Conservation (phyloP, 345 rosid species). For the Jatropha curcas region DNA sequence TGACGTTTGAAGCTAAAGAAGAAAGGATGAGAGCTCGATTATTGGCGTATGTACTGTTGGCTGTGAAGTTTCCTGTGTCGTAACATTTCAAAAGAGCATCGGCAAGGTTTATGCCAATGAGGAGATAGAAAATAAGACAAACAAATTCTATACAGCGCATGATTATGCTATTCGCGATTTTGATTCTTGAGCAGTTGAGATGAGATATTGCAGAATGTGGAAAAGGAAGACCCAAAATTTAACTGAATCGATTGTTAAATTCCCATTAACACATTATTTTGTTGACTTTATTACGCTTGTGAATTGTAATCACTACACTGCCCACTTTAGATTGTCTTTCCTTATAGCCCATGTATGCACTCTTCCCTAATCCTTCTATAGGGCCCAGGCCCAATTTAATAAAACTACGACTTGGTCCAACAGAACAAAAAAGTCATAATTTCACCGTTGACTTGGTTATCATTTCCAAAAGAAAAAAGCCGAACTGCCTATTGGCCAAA, state of each 20-base stretch:
- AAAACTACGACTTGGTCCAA: too few species aligned
- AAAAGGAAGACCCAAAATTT: too few species aligned
- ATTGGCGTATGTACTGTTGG: slow-evolving; percentile 17
- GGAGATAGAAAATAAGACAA: not conserved
- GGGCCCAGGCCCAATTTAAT: too few species aligned
- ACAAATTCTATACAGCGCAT: not conserved
- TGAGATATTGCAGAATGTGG: not conserved
- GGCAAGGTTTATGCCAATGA: not conserved
- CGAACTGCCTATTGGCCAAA: too few species aligned
- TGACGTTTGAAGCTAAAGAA: slow-evolving; percentile 30
- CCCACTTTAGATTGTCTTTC: too few species aligned
- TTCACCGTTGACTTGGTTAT: not conserved
- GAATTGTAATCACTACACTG: too few species aligned
- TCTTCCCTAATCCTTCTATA: too few species aligned
- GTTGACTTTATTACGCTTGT: too few species aligned
- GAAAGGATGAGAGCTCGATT: slow-evolving; percentile 33
- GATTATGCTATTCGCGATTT: not conserved
- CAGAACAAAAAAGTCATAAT: not conserved
- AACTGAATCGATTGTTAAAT: too few species aligned
- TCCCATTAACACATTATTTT: too few species aligned
- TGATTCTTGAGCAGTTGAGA: not conserved
- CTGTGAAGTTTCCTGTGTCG: slow-evolving; percentile 35
- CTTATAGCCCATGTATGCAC: too few species aligned
- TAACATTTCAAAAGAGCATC: not conserved
- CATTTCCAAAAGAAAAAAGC: too few species aligned